Evolutionary conservation across 768 basidiomycete genomes (phyloP).

Genomic region (Gymnopilus junonius): DNA sequence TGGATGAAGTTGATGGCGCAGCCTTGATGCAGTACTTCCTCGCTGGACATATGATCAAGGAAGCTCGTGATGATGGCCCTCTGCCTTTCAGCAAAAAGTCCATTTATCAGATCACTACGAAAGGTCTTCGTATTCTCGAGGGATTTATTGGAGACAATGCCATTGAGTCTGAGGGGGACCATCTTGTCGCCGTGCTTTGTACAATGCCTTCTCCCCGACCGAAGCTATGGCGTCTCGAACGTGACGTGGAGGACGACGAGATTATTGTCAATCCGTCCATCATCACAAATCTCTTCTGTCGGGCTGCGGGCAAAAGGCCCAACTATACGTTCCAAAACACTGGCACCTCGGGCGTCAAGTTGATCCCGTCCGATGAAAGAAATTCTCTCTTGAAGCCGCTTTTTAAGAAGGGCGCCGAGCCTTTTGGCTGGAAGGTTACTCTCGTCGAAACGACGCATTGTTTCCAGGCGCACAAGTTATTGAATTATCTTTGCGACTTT

Average conservation of each 20-base stretch:
- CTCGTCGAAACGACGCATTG: conserved; percentile 9
- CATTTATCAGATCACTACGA: conserved; percentile 10
- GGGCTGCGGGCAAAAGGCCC: conserved; percentile 2
- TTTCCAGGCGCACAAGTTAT: conserved; percentile 1
- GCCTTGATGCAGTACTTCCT: conserved; percentile 12
- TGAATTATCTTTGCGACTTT: conserved; percentile 6
- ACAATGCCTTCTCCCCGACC: conserved; percentile 6
- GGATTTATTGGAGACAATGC: conserved; percentile 10
- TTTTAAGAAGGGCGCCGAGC: not conserved
- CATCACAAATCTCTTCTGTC: conserved; percentile 6
- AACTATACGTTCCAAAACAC: not conserved
- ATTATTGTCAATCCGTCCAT: conserved; percentile 10
- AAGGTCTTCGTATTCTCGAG: conserved; percentile 7
- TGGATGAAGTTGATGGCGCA: not conserved
- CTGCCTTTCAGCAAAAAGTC: conserved; percentile 2
- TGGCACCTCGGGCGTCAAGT: not conserved
- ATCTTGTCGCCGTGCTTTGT: conserved; percentile 7
- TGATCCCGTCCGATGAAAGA: not conserved
- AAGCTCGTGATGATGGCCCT: not conserved
- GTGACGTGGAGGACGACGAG: conserved; percentile 4
- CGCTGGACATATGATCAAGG: conserved; percentile 3
- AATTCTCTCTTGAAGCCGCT: conserved; percentile 1
- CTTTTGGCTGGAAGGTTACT: conserved; percentile 8
- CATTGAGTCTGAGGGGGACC: conserved; percentile 12
- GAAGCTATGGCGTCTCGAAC: conserved; percentile 8